phyloP scores from a whole-genome alignment of 192 early-diverging fungal species.

The Rhizoclosmatium sp. region DNA sequence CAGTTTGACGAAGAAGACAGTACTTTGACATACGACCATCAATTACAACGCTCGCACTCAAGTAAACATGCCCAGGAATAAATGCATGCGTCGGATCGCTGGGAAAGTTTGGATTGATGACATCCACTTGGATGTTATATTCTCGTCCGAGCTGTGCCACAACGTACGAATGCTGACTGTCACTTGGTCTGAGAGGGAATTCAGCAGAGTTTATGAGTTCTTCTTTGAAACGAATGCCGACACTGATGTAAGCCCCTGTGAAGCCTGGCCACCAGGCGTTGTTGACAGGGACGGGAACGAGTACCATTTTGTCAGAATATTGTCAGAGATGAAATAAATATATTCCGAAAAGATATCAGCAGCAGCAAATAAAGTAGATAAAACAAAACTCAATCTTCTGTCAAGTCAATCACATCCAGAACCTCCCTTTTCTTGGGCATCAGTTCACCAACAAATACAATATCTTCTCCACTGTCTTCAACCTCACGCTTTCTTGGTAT shows the following conservation, averaged over 20 bases:
- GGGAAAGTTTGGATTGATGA: background rate
- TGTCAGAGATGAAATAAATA: no score
- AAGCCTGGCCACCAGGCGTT: background rate
- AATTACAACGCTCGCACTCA: background rate
- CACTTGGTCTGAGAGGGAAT: background rate
- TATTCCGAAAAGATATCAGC: no score
- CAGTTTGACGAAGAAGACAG: no score
- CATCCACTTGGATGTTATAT: background rate
- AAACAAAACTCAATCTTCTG: no score
- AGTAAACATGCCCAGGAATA: background rate
- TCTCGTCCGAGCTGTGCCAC: background rate
- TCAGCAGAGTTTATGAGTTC: background rate
- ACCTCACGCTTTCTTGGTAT: no score
- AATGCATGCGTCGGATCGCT: background rate
- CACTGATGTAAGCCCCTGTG: background rate
- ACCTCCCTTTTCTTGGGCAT: no score
- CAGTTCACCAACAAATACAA: no score
- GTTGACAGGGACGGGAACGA: background rate
- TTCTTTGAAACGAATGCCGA: constrained; percentile 5
- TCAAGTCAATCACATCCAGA: no score
- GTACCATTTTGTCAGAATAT: background rate
- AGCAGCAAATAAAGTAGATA: no score
- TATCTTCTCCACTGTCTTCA: no score
- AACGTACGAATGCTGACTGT: background rate
- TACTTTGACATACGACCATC: background rate